Evolutionary conservation across 495 filamentous ascomycete genomes (phyloP), one percentile per base, ranked within the genome.

Genomic region (Lindgomyces ingoldianus): DNA sequence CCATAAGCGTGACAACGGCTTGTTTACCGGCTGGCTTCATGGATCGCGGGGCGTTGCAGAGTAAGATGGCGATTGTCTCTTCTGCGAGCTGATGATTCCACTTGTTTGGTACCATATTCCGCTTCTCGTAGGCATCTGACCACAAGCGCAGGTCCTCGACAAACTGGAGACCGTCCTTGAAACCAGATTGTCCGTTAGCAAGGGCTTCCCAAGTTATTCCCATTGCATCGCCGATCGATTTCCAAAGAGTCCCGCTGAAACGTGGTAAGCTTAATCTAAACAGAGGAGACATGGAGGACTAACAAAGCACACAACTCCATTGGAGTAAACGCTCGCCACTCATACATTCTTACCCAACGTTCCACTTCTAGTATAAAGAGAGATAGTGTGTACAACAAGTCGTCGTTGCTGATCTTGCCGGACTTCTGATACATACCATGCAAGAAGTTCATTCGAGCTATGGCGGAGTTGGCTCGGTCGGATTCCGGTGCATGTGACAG

Each of bases 401-500:
- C 87, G 12, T 81, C 77, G 25, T 89, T 82, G 16, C 74, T 74
- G 64, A 91, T 90, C 61, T 81, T 81, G 41, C 85, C 85, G 1
- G 80, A 74, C 33, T 80, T 76, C 12, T 78, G 76, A 72, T 89
- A 68, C 26, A 22, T 30, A 22, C 51, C 36, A 65, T 90, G 88
- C 19, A 91, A 76, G 68, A 78, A 89, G 68, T 88, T 87, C 72
- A 87, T 89, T 44, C 88, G 83, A 3, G 82, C 83, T 30, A 90
- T 77, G 18, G 82, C 81, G 41, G 73, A 73, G 18, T 76, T 74
- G 8, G 81, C 71, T 9, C 86, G 78, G 6, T 76, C 72, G 12
- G 75, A 56, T 36, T 79, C 66, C 14, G 73, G 75, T 16, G 79
- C 67, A 57, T 86, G 79, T 19, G 30, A 3, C 10, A 64, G 18